These are phyloP conservation scores for Ophiosphaerella korrae DNA, from an alignment of 2,329 filamentous ascomycete species.

Conservation along the genomic window DNA sequence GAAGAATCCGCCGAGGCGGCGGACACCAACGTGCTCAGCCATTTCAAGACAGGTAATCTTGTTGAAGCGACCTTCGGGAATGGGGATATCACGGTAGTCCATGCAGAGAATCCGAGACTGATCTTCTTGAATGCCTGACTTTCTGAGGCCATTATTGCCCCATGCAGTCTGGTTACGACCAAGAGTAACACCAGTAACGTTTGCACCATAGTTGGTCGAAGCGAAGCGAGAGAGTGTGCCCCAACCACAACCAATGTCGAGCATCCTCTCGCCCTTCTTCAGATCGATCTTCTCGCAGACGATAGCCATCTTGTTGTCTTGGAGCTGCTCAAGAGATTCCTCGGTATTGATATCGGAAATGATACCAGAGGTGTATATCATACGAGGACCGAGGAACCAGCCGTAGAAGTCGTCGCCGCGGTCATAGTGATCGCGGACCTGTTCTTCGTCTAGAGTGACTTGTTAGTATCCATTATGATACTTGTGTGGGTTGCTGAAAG, in stretches of 20 bases:
- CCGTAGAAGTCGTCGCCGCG: conserved; percentile 97
- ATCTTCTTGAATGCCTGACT: conserved; percentile 78
- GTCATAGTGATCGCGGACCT: conserved; percentile 97
- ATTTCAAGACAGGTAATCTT: conserved; percentile 98
- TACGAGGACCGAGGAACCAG: conserved; percentile 97
- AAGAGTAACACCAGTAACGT: conserved; percentile 87
- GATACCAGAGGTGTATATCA: conserved; percentile 97
- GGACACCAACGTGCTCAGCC: conserved; percentile 97
- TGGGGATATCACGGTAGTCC: conserved; percentile 94
- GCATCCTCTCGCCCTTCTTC: conserved; percentile 77
- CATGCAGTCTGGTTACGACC: conserved; percentile 95
- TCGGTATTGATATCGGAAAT: conserved; percentile 87
- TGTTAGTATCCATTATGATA: background rate
- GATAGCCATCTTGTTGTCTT: conserved; percentile 95
- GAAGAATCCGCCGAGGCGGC: conserved; percentile 81
- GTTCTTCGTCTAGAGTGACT: conserved; percentile 77
- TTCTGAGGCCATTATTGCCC: conserved; percentile 89
- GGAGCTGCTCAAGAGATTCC: conserved; percentile 90
- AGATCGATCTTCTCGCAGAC: conserved; percentile 96
- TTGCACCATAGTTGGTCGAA: conserved; percentile 85
- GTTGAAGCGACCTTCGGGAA: conserved; percentile 78
- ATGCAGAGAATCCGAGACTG: conserved; percentile 94
- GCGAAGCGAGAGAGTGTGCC: conserved; percentile 94
- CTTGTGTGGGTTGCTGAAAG: background rate
- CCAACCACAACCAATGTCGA: conserved; percentile 98